phyloP scores from a whole-genome alignment of 495 filamentous ascomycete genomes.

The Tetracladium setigerum region DNA sequence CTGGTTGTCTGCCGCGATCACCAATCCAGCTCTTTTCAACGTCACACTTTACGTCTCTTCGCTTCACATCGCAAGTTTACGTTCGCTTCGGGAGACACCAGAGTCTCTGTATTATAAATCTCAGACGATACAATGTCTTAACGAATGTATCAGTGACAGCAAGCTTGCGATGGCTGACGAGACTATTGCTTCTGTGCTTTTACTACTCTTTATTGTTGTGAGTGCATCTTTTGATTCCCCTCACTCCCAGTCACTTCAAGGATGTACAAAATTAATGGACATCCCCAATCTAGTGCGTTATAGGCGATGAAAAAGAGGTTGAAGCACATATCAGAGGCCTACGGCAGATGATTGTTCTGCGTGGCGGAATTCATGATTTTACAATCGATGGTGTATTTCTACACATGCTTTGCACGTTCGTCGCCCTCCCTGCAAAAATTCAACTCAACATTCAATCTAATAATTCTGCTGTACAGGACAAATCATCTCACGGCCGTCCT shows the following conservation, averaged over 20 bases:
- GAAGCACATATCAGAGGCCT: slow-evolving; percentile 11
- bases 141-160: slow-evolving; percentile 3
- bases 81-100: neutral
- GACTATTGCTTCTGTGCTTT: slow-evolving; percentile 8
- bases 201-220: slow-evolving; percentile 11
- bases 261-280: neutral
- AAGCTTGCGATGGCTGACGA: slow-evolving; percentile 2
- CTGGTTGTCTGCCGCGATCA: slow-evolving; percentile 9
- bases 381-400: slow-evolving; percentile 10
- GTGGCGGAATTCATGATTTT: slow-evolving; percentile 10
- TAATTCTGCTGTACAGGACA: slow-evolving; percentile 1
- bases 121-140: slow-evolving; percentile 9
- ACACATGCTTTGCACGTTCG: slow-evolving; percentile 18
- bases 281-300: slow-evolving; percentile 3
- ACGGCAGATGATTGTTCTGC: slow-evolving; percentile 7
- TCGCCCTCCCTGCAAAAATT: neutral
- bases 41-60: slow-evolving; percentile 11
- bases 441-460: neutral
- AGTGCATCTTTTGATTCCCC: neutral
- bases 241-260: neutral
- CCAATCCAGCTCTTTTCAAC: slow-evolving; percentile 10
- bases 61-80: slow-evolving; percentile 1
- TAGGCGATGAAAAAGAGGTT: slow-evolving; percentile 6
- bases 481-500: slow-evolving; percentile 15
- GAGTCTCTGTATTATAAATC: slow-evolving; percentile 11